phyloP scores from a whole-genome alignment of 2,329 filamentous ascomycete genomes.

The Thielaviopsis punctulata region DNA sequence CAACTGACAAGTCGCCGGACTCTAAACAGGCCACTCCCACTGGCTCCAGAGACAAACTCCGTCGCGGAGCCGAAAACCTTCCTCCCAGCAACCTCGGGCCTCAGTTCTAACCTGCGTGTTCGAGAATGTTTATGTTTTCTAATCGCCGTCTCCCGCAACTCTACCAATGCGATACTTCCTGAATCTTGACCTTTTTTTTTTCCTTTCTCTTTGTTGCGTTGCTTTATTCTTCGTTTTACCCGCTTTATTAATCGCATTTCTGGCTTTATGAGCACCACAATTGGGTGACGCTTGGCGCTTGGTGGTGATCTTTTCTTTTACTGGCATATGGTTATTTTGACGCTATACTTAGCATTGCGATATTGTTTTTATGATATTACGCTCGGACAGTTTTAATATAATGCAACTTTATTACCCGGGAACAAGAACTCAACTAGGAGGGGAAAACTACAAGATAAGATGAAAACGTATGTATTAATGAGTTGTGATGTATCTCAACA shows the following conservation, averaged over 20 bases:
- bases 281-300: background rate
- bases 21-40: constrained; percentile 8
- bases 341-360: background rate
- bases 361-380: background rate
- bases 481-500: constrained; percentile 54
- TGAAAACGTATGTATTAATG: background rate
- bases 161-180: background rate
- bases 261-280: too few relatives aligned
- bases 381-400: constrained; percentile 1
- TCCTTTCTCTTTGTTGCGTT: background rate
- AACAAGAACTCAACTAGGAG: too few relatives aligned
- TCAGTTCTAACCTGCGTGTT: background rate
- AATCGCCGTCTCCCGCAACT: background rate
- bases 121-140: background rate
- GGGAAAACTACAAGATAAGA: background rate
- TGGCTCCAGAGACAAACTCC: constrained; percentile 6
- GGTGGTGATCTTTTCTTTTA: background rate
- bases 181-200: background rate
- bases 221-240: background rate
- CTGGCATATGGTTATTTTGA: constrained; percentile 4
- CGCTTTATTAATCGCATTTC: background rate
- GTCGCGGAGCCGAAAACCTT: constrained; percentile 11
- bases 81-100: constrained; percentile 3
- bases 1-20: constrained; percentile 6
- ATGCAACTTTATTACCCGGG: background rate